phyloP scores from a whole-genome alignment of 225 moss, liverwort and hornwort genomes.

The Bryum argenteum region DNA sequence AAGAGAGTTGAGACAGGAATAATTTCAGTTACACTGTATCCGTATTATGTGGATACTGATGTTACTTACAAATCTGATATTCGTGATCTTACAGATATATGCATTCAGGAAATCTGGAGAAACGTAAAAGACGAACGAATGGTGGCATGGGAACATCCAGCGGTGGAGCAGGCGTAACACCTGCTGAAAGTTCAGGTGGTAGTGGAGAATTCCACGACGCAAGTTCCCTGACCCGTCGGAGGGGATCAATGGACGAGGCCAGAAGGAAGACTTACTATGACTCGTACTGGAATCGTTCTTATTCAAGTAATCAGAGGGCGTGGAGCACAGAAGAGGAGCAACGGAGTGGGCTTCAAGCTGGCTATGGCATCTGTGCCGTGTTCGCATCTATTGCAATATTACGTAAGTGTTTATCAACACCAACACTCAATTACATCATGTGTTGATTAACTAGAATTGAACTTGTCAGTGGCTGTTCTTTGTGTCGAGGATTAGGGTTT shows the following conservation, averaged over 20 bases:
- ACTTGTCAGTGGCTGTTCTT: not conserved
- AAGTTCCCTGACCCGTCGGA: conserved; percentile 15
- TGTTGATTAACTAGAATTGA: not conserved
- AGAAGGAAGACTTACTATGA: conserved; percentile 34
- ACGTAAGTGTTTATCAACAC: conserved; percentile 31
- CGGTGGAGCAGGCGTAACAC: conserved; percentile 36
- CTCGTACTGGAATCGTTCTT: conserved; percentile 53
- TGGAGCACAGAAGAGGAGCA: conserved; percentile 50
- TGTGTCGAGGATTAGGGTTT: conserved; percentile 10
- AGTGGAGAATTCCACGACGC: conserved; percentile 25
- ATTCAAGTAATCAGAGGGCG: conserved; percentile 46
- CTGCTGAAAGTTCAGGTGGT: conserved; percentile 29
- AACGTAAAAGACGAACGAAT: conserved; percentile 33
- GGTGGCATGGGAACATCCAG: conserved; percentile 46
- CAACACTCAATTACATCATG: not conserved
- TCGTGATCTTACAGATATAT: not conserved
- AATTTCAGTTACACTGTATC: not conserved
- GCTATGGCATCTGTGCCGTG: conserved; percentile 42
- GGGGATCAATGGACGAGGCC: conserved; percentile 32
- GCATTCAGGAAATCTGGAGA: conserved; percentile 44
- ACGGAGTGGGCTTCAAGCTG: conserved; percentile 21
- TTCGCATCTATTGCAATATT: conserved; percentile 37
- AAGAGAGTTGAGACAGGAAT: not conserved
- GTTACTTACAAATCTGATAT: not conserved
- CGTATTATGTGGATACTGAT: not conserved